Base-by-base conservation (phyloP, 164 flowering plant species). In the Umbilicus rupestris region DNA sequence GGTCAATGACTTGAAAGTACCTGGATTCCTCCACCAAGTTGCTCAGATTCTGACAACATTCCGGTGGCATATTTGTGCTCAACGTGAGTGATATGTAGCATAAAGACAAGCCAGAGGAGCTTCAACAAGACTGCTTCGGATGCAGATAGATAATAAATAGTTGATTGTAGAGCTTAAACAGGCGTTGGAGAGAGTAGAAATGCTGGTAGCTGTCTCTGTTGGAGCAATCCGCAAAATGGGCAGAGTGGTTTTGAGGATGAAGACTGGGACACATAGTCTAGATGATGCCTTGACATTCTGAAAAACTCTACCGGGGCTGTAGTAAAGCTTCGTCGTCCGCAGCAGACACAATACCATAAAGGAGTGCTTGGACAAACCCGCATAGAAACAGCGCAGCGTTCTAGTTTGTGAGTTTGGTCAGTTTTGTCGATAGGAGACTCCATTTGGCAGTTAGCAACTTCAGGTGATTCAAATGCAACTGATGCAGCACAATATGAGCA, bases 381-480 rank as follows among this genome's bases (percentile, higher is more conserved):
- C 97, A 94, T 89, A 14, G 96, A 83, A 45, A 77, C 80, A 4
- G 87, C 79, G 76, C 97, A 94, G 3, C 99, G 76, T 11, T 66
- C 62, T 62, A 86, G 77, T 71, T 80, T 84, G 70, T 90, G 96
- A 30, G 72, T 65, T 69, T 76, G 80, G 39, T 39, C 67, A 52
- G 12, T 68, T 45, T 70, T 76, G 16, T 22, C 41, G 19, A 49
- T 65, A 72, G 67, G 10, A 7, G 50, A 69, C 11, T 7, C 55
- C 24, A 88, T 87, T 64, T 64, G 68, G 73, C 94, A 94, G 64
- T 73, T 69, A 28, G 85, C 93, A 66, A 70, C 67, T 77, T 94
- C 99, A 62, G 88, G 82, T 63, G 90, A 84, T 68, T 86, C 90
- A 76, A 87, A 90, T 47, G 92, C 91, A 71, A 90, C 96, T 29